Base-by-base conservation (phyloP, 2,329 filamentous ascomycete species). In the Lecanosticta acicola region DNA sequence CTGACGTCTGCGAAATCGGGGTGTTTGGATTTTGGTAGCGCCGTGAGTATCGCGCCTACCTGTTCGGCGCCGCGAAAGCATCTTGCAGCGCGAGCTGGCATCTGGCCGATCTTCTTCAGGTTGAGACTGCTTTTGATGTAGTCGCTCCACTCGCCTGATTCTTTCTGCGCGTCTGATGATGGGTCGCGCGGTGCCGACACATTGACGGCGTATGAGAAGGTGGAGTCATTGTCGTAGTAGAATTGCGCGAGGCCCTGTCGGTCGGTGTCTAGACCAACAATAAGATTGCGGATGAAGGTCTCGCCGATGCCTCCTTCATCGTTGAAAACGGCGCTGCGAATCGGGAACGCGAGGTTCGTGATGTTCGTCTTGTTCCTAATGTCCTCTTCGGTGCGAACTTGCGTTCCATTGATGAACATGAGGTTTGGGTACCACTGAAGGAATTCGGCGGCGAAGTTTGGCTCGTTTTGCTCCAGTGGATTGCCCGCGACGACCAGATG, bases 401-500 rank as follows among this genome's bases (percentile, higher is more conserved):
- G 79, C 4, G 79, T 71, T 44, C 81, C 80, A 65, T 94, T 94
- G 55, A 97, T 71, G 49, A 83, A 78, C 58, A 83, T 81, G 13
- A 97, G 76, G 48, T 80, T 84, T 1, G 88, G 90, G 61, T 87
- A 97, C 84, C 88, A 94, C 33, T 80, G 79, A 21, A 87, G 71
- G 46, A 96, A 71, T 39, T 87, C 84, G 13, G 77, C 70, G 48
- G 79, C 76, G 64, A 84, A 85, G 49, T 77, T 65, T 18, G 66
- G 59, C 44, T 68, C 57, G 43, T 59, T 54, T 58, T 70, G 53
- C 45, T 72, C 68, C 49, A 94, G 79, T 0, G 88, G 87, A 56
- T 94, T 95, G 41, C 80, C 83, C 8, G 77, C 76, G 51, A 95
- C 71, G 50, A 94, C 81, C 2, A 98, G 76, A 42, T 90, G 90